Evolutionary conservation across 2,329 filamentous ascomycete genomes (phyloP).

Genomic region (Knufia petricola): DNA sequence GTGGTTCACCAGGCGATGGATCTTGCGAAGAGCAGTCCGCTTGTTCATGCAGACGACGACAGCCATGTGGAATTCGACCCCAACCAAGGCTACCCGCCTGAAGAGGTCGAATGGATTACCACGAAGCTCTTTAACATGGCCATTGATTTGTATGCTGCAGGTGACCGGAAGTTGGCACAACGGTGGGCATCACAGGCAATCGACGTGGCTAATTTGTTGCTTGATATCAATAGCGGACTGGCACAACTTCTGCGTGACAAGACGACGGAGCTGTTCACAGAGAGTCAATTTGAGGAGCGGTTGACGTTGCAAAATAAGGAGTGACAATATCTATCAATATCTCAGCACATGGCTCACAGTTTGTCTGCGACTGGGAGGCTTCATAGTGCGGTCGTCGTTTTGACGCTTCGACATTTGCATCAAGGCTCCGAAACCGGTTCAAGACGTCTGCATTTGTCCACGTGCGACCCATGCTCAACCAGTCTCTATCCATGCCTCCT

Average conservation of each 20-base stretch:
- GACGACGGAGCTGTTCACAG: not conserved
- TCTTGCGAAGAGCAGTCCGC: constrained; percentile 17
- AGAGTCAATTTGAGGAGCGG: too few species aligned
- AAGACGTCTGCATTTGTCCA: too few species aligned
- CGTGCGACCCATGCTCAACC: too few species aligned
- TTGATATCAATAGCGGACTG: not conserved
- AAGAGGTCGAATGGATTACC: constrained; percentile 51
- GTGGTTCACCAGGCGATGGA: constrained; percentile 29
- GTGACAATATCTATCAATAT: too few species aligned
- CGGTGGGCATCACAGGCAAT: constrained; percentile 41
- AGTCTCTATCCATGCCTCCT: too few species aligned
- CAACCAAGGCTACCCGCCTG: constrained; percentile 36
- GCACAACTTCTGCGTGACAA: not conserved
- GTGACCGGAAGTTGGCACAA: constrained; percentile 30
- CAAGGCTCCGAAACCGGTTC: too few species aligned
- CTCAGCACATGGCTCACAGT: too few species aligned
- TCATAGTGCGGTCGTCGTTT: too few species aligned
- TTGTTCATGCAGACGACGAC: constrained; percentile 9
- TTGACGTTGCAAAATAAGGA: too few species aligned
- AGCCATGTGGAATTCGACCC: constrained; percentile 13
- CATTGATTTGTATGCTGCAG: constrained; percentile 41
- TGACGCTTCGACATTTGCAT: too few species aligned
- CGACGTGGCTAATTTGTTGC: constrained; percentile 29
- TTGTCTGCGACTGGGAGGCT: too few species aligned
- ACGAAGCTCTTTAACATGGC: constrained; percentile 46